Evolutionary conservation across 192 early-diverging fungal species (phyloP).

Genomic region (Gonapodya sp.): DNA sequence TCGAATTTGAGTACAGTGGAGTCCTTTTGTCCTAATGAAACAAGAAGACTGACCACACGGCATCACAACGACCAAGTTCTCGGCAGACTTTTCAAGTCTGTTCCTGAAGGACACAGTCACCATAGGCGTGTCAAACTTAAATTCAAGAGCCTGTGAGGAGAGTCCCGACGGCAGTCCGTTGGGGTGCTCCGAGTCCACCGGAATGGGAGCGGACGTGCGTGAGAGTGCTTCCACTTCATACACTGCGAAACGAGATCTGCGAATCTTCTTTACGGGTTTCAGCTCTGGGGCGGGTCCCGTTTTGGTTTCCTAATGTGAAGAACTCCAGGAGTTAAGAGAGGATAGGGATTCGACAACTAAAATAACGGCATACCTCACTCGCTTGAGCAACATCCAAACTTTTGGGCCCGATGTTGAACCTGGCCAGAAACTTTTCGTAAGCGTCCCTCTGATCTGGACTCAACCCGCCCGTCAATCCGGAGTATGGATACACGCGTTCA

Average conservation of each 20-base stretch:
- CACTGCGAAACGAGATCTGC: neutral
- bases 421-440: neutral
- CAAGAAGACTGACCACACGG: neutral
- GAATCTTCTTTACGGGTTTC: neutral
- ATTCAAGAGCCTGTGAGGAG: neutral
- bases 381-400: neutral
- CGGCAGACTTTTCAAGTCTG: neutral
- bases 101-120: neutral
- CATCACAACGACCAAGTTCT: neutral
- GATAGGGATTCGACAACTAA: neutral
- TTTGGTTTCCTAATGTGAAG: neutral
- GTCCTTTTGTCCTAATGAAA: no score
- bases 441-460: neutral
- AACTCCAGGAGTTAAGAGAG: neutral
- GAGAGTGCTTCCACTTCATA: neutral
- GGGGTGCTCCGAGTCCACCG: neutral
- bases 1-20: no score
- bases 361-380: neutral
- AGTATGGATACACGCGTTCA: neutral
- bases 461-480: neutral
- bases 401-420: neutral
- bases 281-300: neutral
- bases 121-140: neutral
- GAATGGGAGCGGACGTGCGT: neutral
- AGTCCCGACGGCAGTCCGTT: neutral